phyloP scores from a whole-genome alignment of 2,329 filamentous ascomycete species.

The Penicillium hordei region DNA sequence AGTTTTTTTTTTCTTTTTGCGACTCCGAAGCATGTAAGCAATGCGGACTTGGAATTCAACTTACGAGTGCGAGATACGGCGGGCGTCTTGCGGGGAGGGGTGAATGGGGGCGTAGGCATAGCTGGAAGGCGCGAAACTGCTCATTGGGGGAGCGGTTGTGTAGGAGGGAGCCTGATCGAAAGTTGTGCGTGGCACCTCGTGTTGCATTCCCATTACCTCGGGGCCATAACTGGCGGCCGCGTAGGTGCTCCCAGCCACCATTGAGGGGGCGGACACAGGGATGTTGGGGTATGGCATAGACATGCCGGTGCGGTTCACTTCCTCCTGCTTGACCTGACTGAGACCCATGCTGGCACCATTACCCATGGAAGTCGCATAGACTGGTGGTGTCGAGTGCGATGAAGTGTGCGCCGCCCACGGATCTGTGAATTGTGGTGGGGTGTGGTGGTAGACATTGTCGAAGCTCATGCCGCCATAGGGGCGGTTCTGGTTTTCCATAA shows the following conservation, averaged over 20 bases:
- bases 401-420: conserved; percentile 70
- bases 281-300: conserved; percentile 71
- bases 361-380: conserved; percentile 58
- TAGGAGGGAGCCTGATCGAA: conserved; percentile 71
- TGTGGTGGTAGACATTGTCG: conserved; percentile 70
- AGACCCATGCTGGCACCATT: conserved; percentile 58
- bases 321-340: conserved; percentile 56
- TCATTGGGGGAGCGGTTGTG: conserved; percentile 65
- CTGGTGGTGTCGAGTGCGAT: conserved; percentile 64
- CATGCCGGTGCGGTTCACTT: conserved; percentile 57
- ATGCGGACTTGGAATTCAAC: conserved; percentile 44
- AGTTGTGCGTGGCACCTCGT: conserved; percentile 76
- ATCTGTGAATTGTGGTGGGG: conserved; percentile 76
- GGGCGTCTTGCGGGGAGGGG: conserved; percentile 50
- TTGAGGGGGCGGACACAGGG: conserved; percentile 69
- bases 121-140: conserved; percentile 68
- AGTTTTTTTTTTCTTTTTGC: conserved; percentile 10
- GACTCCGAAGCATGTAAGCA: not conserved
- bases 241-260: conserved; percentile 68
- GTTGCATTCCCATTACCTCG: conserved; percentile 66
- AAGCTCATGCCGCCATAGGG: conserved; percentile 76
- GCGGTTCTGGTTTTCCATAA: conserved; percentile 84
- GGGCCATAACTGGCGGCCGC: conserved; percentile 62
- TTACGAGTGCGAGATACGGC: conserved; percentile 84
- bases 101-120: conserved; percentile 75